These are phyloP conservation scores for Sphaceloma murrayae DNA, from an alignment of 2,329 filamentous ascomycete genomes.

Conservation along the genomic window DNA sequence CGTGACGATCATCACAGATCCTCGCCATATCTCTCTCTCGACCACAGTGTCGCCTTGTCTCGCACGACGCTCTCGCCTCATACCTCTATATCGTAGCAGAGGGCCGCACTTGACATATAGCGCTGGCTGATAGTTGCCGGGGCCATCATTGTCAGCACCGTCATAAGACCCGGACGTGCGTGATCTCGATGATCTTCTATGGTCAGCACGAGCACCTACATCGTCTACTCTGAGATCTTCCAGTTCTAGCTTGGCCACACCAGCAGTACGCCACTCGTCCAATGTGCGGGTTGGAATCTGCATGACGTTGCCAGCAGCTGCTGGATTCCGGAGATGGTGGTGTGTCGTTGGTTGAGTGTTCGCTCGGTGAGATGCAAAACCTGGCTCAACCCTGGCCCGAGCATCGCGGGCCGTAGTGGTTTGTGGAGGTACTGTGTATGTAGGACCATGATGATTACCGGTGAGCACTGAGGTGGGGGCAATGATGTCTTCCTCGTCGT, in stretches of 20 bases:
- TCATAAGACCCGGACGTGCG: slow-evolving; percentile 34
- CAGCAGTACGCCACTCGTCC: slow-evolving; percentile 35
- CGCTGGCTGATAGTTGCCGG: slow-evolving; percentile 67
- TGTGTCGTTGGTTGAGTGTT: too few relatives aligned
- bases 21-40: slow-evolving; percentile 79
- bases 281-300: slow-evolving; percentile 4
- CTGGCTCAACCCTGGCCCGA: slow-evolving; percentile 31
- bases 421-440: slow-evolving; percentile 31
- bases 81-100: slow-evolving; percentile 78
- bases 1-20: slow-evolving; percentile 92
- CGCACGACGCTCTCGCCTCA: slow-evolving; percentile 49
- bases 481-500: slow-evolving; percentile 31
- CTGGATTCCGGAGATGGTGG: too few relatives aligned
- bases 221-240: slow-evolving; percentile 37
- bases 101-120: slow-evolving; percentile 86
- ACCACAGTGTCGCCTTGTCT: slow-evolving; percentile 25
- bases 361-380: background rate
- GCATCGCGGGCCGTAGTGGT: slow-evolving; percentile 30
- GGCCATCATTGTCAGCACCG: slow-evolving; percentile 55
- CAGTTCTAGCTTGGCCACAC: slow-evolving; percentile 31
- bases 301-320: too few relatives aligned
- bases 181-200: slow-evolving; percentile 24
- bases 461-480: slow-evolving; percentile 25
- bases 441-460: slow-evolving; percentile 21
- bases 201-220: slow-evolving; percentile 19